Evolutionary conservation across 1,284 basidiomycete genomes (phyloP).

Genomic region (Fereydounia khargensis): DNA sequence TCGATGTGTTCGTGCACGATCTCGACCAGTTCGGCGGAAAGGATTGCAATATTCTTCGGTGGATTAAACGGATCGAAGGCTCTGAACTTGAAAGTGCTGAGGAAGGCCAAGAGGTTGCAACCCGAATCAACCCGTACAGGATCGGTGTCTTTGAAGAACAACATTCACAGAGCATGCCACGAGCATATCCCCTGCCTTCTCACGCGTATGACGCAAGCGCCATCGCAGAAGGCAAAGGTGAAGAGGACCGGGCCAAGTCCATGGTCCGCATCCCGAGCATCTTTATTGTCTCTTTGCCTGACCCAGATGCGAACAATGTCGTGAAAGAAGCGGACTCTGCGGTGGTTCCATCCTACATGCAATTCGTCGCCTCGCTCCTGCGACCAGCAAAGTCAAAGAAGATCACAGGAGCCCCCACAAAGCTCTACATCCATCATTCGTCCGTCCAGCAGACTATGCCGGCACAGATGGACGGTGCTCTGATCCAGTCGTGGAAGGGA

Average conservation of each 20-base stretch:
- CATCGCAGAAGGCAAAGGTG: too few species aligned
- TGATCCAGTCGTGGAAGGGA: conserved; percentile 14
- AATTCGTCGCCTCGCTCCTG: not conserved
- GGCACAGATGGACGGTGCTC: conserved; percentile 17
- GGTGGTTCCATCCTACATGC: not conserved
- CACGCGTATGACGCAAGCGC: not conserved
- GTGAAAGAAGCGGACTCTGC: too few species aligned
- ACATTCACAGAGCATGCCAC: conserved; percentile 15
- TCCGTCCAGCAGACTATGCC: conserved; percentile 24
- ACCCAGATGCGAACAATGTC: too few species aligned
- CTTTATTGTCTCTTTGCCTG: conserved; percentile 25
- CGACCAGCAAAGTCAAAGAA: not conserved
- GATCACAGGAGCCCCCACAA: not conserved
- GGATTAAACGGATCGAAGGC: conserved; percentile 30
- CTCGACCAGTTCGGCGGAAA: conserved; percentile 23
- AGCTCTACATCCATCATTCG: conserved; percentile 27
- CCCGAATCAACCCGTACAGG: conserved; percentile 32
- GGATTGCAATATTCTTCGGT: conserved; percentile 19
- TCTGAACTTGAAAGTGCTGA: conserved; percentile 6
- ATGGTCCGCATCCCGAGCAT: conserved; percentile 31
- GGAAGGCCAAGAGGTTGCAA: not conserved
- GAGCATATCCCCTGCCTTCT: conserved; percentile 15
- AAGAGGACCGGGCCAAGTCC: not conserved
- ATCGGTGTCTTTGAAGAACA: conserved; percentile 31
- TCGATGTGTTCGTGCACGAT: conserved; percentile 41